These are phyloP conservation scores for Candida qinlingensis DNA, from an alignment of 805 yeast species.

Conservation along the genomic window DNA sequence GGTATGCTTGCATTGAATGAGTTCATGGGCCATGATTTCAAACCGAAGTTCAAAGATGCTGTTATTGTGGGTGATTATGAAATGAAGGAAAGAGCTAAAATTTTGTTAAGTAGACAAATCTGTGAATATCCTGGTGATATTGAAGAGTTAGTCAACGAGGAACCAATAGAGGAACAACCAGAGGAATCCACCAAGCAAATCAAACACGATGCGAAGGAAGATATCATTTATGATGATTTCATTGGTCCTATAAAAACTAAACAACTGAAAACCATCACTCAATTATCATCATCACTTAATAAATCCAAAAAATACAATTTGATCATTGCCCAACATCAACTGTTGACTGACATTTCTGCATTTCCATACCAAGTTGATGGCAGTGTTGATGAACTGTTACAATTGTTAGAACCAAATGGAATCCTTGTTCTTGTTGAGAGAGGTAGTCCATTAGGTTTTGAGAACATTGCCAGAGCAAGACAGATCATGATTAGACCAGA, in stretches of 20 bases:
- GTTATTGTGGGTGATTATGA: conserved; percentile 64
- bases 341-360: conserved; percentile 51
- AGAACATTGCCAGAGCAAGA: conserved; percentile 82
- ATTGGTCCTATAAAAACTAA: conserved; percentile 54
- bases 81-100: conserved; percentile 78
- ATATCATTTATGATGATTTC: conserved; percentile 28
- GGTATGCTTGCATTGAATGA: conserved; percentile 89
- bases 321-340: conserved; percentile 77
- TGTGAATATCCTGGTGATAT: conserved; percentile 37
- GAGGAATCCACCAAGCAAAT: neutral
- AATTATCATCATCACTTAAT: conserved; percentile 48
- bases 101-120: conserved; percentile 64
- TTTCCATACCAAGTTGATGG: conserved; percentile 75
- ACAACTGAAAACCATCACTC: conserved; percentile 47
- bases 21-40: conserved; percentile 60
- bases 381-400: conserved; percentile 52
- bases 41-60: conserved; percentile 61
- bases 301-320: conserved; percentile 57
- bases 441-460: conserved; percentile 88
- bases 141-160: conserved; percentile 13
- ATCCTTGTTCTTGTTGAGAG: conserved; percentile 76
- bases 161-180: conserved; percentile 10
- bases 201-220: conserved; percentile 14
- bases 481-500: conserved; percentile 89
- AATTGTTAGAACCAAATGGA: conserved; percentile 71